These are phyloP conservation scores for Podospora pseudopauciseta DNA, from an alignment of 495 filamentous ascomycete genomes.

Conservation along the genomic window DNA sequence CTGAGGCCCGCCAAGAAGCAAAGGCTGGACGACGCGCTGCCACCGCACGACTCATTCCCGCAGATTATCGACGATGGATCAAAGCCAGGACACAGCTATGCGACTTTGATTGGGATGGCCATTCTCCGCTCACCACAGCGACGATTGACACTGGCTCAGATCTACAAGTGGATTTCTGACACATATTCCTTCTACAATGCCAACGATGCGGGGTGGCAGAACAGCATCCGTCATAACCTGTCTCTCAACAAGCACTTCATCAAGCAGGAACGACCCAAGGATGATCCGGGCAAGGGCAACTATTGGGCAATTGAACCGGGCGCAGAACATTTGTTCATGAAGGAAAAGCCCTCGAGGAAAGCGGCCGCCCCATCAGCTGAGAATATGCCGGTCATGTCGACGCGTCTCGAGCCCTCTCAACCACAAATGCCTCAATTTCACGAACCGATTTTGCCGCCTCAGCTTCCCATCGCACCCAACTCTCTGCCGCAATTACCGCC, in stretches of 20 bases:
- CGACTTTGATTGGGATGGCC: constrained; percentile 93
- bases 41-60: constrained; percentile 74
- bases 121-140: constrained; percentile 83
- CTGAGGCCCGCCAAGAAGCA: constrained; percentile 60
- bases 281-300: constrained; percentile 97
- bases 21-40: constrained; percentile 54
- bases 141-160: constrained; percentile 87
- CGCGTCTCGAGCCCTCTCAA: constrained; percentile 40
- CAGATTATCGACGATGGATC: constrained; percentile 77
- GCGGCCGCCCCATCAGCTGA: constrained; percentile 35
- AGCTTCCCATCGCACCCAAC: constrained; percentile 25
- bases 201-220: constrained; percentile 89
- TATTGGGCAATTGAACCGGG: constrained; percentile 94
- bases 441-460: constrained; percentile 31
- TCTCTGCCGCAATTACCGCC: constrained; percentile 34
- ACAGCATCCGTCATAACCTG: constrained; percentile 98
- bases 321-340: constrained; percentile 81
- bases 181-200: constrained; percentile 83
- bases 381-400: constrained; percentile 48
- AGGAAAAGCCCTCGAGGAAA: constrained; percentile 67
- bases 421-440: constrained; percentile 25
- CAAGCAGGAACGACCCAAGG: constrained; percentile 93
- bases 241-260: constrained; percentile 96
- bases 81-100: constrained; percentile 91
- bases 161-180: constrained; percentile 98